Base-by-base conservation (phyloP, 2,329 filamentous ascomycete species). In the Arthrinium phaeospermum region DNA sequence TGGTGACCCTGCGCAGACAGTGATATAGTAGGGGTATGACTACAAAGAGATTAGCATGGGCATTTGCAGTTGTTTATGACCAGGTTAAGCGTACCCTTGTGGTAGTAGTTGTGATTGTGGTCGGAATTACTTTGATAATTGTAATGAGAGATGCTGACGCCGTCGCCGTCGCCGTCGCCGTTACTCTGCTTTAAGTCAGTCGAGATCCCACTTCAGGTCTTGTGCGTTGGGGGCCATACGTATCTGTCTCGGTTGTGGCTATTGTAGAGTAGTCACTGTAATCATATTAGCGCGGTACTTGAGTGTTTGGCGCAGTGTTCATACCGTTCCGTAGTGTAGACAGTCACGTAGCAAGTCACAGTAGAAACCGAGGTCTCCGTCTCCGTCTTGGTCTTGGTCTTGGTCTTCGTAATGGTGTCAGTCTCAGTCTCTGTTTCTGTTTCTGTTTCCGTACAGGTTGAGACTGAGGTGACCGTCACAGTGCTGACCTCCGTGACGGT, bases 351-450 rank as follows among this genome's bases (percentile, higher is more conserved):
- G 30, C 57, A 64, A 37, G 74, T 76, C 49, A 74, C 71, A 16
- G 75, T 74, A 22, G 74, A 73, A 10, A 72, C 70, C 6, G 30
- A 47, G n/a, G 76, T 79, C 69, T 77, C 72, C 4, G 75, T 78
- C 37, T 75, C 57, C n/a, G 74, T 76, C 45, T 74, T 46, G 16
- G 74, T 76, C 51, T 72, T 61, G 10, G 73, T 73, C 10, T 73
- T 53, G 0, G 51, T 53, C 3, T 14, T 16, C 4, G 51, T 53
- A 30, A 7, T 10, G 8, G 37, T 37, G 6, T 24, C 47, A 24
- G 47, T 51, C 47, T 24, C 49, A 10, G 46, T 47, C 8, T 37
- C 37, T 41, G 37, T 41, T 10, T 24, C 49, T 8, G 49, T 51
- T 12, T 24, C 49, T 10, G 46, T 49, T 49, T n/a, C 22, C 16